Evolutionary conservation across 352 stramenopile genomes (phyloP).

Genomic region (Elongisporangium anandrum): DNA sequence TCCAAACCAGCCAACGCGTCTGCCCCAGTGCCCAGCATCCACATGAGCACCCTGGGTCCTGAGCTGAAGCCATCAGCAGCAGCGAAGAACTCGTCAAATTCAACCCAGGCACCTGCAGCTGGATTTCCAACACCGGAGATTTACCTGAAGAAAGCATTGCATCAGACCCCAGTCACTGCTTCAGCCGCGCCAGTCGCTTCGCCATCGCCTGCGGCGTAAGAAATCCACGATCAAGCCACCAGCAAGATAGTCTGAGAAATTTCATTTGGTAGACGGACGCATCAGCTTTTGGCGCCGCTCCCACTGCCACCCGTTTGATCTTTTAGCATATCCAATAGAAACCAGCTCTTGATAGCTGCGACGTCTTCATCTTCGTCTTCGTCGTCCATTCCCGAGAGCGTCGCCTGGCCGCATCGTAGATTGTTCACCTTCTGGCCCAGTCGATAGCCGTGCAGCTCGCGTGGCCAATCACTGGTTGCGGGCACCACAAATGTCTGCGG

Average conservation of each 20-base stretch:
- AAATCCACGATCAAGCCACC: background rate
- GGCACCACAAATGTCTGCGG: constrained; percentile 40
- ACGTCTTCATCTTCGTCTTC: constrained; percentile 23
- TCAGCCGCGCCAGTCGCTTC: background rate
- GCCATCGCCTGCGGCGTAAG: background rate
- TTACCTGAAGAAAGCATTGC: background rate
- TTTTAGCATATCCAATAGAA: constrained; percentile 34
- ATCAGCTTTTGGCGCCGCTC: background rate
- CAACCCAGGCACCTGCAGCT: background rate
- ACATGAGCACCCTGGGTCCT: background rate
- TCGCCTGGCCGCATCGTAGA: constrained; percentile 20
- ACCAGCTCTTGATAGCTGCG: constrained; percentile 41
- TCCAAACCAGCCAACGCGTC: background rate
- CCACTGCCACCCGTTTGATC: constrained; percentile 2
- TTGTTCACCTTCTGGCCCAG: constrained; percentile 45
- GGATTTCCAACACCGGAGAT: background rate
- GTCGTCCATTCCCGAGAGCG: constrained; percentile 4
- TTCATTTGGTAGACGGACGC: background rate
- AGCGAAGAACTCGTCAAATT: background rate
- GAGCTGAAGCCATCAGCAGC: background rate
- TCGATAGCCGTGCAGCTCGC: constrained; percentile 25
- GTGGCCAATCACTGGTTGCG: constrained; percentile 19
- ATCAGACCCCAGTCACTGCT: background rate
- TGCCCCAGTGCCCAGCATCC: background rate
- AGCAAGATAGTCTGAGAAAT: background rate